Evolutionary conservation across 352 stramenopile genomes (phyloP).

Genomic region (Phytophthora litchii): DNA sequence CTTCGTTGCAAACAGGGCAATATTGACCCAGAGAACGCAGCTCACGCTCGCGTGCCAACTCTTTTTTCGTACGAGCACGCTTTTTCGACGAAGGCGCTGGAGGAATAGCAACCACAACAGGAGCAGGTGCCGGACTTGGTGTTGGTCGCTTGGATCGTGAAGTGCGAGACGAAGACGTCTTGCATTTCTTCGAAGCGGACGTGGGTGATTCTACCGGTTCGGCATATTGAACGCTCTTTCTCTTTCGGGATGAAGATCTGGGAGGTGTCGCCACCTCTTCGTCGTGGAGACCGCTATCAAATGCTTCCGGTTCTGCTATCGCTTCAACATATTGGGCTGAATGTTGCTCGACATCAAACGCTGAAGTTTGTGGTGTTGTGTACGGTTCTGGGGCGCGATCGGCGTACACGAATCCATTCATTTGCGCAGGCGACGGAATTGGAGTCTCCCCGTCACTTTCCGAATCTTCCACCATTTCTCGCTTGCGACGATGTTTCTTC

Average conservation of each 20-base stretch:
- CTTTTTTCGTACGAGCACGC: conserved; percentile 64
- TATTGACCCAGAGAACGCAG: conserved; percentile 83
- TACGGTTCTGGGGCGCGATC: conserved; percentile 32
- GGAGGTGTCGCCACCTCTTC: conserved; percentile 11
- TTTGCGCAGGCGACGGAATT: conserved; percentile 51
- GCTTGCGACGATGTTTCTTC: conserved; percentile 47
- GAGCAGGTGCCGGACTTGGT: conserved; percentile 12
- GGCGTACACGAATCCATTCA: conserved; percentile 53
- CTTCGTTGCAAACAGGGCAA: conserved; percentile 85
- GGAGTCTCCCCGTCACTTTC: conserved; percentile 57
- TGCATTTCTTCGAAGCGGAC: conserved; percentile 41
- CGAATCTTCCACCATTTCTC: conserved; percentile 50
- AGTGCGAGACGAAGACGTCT: conserved; percentile 26
- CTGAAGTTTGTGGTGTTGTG: conserved; percentile 19
- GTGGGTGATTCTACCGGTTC: conserved; percentile 28
- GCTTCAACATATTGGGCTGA: conserved; percentile 4
- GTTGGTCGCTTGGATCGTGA: conserved; percentile 24
- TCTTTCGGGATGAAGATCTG: conserved; percentile 34
- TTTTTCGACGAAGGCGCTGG: conserved; percentile 39
- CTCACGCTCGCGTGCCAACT: conserved; percentile 74
- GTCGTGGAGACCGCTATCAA: conserved; percentile 13
- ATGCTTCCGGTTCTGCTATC: conserved; percentile 11
- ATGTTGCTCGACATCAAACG: conserved; percentile 14
- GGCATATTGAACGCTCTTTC: conserved; percentile 34
- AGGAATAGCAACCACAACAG: conserved; percentile 23